Conservation (phyloP, 805 yeast species). For the Spathaspora passalidarum region DNA sequence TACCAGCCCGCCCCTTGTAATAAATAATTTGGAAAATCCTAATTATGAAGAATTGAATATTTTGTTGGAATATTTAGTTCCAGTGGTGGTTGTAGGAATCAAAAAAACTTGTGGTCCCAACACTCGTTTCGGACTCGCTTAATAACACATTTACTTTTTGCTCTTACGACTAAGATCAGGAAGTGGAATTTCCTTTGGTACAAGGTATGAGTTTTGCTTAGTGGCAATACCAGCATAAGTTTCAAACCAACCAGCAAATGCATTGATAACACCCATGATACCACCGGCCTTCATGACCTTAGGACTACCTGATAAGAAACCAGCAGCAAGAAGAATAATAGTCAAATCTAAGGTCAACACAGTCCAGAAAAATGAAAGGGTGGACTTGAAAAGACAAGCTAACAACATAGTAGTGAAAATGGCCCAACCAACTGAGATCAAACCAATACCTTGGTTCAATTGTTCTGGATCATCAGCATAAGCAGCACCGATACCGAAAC, state of each 20-base stretch:
- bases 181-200: constrained; percentile 45
- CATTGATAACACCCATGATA: constrained; percentile 51
- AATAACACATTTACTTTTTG: background rate
- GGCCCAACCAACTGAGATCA: constrained; percentile 60
- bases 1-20: constrained; percentile 3
- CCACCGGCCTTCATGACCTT: constrained; percentile 49
- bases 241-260: constrained; percentile 56
- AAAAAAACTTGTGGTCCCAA: background rate
- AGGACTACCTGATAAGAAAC: constrained; percentile 44
- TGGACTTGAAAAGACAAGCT: constrained; percentile 51
- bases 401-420: constrained; percentile 59
- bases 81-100: background rate
- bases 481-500: constrained; percentile 51
- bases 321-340: constrained; percentile 49
- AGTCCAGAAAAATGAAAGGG: constrained; percentile 46
- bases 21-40: background rate
- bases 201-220: constrained; percentile 54
- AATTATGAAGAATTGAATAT: background rate
- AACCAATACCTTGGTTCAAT: constrained; percentile 50
- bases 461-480: constrained; percentile 42
- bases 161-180: constrained; percentile 11
- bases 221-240: constrained; percentile 60
- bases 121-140: background rate
- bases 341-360: constrained; percentile 54
- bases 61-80: background rate